phyloP scores from a whole-genome alignment of 73 alveolate genomes.

The Uronychia setigera region DNA sequence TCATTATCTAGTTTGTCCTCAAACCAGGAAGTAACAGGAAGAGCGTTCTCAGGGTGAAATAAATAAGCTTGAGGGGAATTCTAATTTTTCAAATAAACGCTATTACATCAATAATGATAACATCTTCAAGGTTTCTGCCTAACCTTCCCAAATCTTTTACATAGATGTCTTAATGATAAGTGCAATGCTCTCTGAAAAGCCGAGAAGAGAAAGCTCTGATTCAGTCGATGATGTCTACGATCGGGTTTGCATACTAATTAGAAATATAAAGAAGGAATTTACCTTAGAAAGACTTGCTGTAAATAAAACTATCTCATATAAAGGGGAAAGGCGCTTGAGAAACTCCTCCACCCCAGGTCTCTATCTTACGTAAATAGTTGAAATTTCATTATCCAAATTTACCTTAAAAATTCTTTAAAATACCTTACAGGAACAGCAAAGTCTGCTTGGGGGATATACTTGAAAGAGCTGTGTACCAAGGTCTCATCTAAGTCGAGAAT shows the following conservation, averaged over 20 bases:
- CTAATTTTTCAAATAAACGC: not conserved
- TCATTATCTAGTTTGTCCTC: constrained; percentile 44
- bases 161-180: constrained; percentile 54
- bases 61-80: constrained; percentile 38
- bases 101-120: constrained; percentile 54
- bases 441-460: not conserved
- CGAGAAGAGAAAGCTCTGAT: constrained; percentile 28
- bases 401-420: not conserved
- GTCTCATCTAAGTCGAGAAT: not conserved
- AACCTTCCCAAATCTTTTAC: constrained; percentile 77
- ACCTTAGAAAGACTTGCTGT: constrained; percentile 50
- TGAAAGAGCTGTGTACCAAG: not conserved
- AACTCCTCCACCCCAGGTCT: constrained; percentile 59
- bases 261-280: not conserved
- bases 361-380: constrained; percentile 30
- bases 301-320: constrained; percentile 56
- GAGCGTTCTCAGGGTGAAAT: constrained; percentile 58
- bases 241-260: constrained; percentile 51
- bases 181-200: constrained; percentile 80
- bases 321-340: constrained; percentile 26
- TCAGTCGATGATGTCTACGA: constrained; percentile 28
- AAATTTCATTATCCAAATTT: constrained; percentile 25
- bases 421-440: not conserved
- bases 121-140: constrained; percentile 71
- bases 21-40: constrained; percentile 47